Base-by-base conservation (phyloP, 495 filamentous ascomycete species). In the Thermothielavioides terrestris region DNA sequence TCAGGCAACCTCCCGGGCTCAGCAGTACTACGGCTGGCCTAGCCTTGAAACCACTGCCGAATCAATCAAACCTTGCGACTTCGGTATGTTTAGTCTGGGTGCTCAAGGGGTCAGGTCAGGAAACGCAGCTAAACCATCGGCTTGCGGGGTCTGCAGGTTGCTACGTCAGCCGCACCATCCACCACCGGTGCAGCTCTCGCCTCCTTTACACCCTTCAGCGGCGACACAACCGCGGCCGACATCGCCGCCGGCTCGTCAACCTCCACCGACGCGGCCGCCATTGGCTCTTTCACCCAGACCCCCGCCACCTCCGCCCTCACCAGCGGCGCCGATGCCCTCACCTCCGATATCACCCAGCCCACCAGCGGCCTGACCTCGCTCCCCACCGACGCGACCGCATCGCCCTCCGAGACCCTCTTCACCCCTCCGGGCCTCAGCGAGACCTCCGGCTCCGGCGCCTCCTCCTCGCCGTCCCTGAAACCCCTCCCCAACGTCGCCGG, bases 21-120 rank as follows among this genome's bases (percentile, higher is more conserved):
- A 18, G 28, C 31, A 35, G 12, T 34, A 15, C 26, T 25, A 41
- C 14, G 32, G 18, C 23, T 6, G 7, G 10, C 9, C 42, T 20
- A 4, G 38, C 53, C 35, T 9, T 58, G 10, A n/a, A 3, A 10
- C 52, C 55, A 23, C 49, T 59, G 27, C 49, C 46, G 3, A 46
- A 34, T 20, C 49, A 46, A 21, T 49, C 50, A 17, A 42, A 34
- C 36, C 36, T 52, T 41, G 47, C 50, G 8, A 51, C 52, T 10
- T 47, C 51, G 43, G 58, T 58, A 58, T 27, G 53, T 49, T 15
- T 23, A 31, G 2, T n/a, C 22, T 5, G 1, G 12, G 11, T 10
- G 26, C 20, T n/a, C 34, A 31, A 15, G 37, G n/a, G 1, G 27
- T 49, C 11, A 25, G 28, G 2, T 17, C 40, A 22, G 25, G n/a